A percentile compares a stretch with the other conserved stretches of the same genome.
Conservation (phyloP, 768 basidiomycete species). For the Tricholoma furcatifolium region DNA sequence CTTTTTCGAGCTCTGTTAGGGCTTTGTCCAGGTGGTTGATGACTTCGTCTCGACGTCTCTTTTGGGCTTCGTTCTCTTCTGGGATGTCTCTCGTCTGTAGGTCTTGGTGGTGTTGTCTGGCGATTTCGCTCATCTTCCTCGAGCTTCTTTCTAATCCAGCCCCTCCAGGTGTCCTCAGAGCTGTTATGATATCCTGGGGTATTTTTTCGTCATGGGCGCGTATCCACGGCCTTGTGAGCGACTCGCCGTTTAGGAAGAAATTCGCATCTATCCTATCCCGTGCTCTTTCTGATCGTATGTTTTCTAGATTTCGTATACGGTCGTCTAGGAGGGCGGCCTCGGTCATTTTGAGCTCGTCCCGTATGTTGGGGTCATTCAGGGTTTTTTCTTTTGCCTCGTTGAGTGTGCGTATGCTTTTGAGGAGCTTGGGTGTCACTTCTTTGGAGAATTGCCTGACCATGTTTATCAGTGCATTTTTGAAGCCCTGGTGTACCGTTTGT, state of each 20-base stretch:
- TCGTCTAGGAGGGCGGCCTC: not conserved
- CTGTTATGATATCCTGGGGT: slow-evolving; percentile 18
- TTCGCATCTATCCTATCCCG: slow-evolving; percentile 1
- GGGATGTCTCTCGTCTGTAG: slow-evolving; percentile 21
- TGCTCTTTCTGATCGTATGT: not conserved
- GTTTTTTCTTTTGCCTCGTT: not conserved
- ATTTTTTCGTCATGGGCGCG: not conserved
- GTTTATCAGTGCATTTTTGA: not conserved
- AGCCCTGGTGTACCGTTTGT: not conserved
- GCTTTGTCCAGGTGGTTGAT: not conserved
- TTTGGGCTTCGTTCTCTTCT: slow-evolving; percentile 4
- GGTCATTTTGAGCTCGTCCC: not conserved
- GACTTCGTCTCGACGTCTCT: not conserved
- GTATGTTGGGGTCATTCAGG: not conserved
- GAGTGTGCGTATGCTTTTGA: not conserved
- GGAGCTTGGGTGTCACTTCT: not conserved
- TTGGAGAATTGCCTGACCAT: not conserved
- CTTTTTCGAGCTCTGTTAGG: slow-evolving; percentile 7
- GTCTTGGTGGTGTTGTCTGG: slow-evolving; percentile 24
- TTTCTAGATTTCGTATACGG: slow-evolving; percentile 3
- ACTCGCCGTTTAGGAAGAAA: slow-evolving; percentile 19
- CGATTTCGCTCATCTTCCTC: slow-evolving; percentile 30
- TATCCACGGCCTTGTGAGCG: slow-evolving; percentile 21
- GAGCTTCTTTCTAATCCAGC: slow-evolving; percentile 9
- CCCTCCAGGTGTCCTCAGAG: not conserved